Conservation (phyloP, 176 grass and related monocot species). For the Areca catechu region DNA sequence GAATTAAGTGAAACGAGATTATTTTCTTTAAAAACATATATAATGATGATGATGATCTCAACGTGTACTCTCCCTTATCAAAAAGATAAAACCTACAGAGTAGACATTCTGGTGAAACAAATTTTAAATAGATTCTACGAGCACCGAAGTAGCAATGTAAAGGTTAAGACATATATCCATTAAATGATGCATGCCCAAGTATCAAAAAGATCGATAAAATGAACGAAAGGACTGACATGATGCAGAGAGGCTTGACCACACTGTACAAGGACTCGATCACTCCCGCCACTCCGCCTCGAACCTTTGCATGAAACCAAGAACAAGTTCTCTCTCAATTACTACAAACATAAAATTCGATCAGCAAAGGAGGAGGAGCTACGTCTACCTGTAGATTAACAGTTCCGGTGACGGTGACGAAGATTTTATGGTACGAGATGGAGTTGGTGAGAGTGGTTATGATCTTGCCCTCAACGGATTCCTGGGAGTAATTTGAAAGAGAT, state of each 20-base stretch:
- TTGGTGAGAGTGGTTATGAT: neutral
- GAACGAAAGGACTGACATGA: conserved; percentile 5
- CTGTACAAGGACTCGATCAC: conserved; percentile 14
- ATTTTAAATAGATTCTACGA: too few species aligned
- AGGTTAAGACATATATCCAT: too few species aligned
- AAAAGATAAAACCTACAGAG: too few species aligned
- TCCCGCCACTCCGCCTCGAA: conserved; percentile 5
- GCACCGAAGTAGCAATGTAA: too few species aligned
- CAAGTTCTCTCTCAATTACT: too few species aligned
- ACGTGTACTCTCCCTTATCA: too few species aligned
- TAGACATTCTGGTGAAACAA: too few species aligned
- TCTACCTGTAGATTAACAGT: conserved; percentile 17
- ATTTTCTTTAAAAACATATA: too few species aligned
- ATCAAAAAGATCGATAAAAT: neutral
- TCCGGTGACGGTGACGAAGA: conserved; percentile 11
- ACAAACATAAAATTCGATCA: neutral
- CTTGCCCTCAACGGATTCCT: conserved; percentile 16
- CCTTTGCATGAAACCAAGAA: neutral
- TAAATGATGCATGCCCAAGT: too few species aligned
- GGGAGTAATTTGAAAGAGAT: neutral
- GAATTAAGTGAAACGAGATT: too few species aligned
- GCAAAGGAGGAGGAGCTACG: neutral
- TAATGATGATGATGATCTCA: too few species aligned
- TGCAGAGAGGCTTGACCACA: conserved; percentile 11
- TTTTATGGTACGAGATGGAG: conserved; percentile 13